Percentiles rank a stretch among this genome's conserved stretches.
These are phyloP conservation scores for Thermoascus crustaceus DNA, from an alignment of 2,329 filamentous ascomycete genomes.

Conservation along the genomic window DNA sequence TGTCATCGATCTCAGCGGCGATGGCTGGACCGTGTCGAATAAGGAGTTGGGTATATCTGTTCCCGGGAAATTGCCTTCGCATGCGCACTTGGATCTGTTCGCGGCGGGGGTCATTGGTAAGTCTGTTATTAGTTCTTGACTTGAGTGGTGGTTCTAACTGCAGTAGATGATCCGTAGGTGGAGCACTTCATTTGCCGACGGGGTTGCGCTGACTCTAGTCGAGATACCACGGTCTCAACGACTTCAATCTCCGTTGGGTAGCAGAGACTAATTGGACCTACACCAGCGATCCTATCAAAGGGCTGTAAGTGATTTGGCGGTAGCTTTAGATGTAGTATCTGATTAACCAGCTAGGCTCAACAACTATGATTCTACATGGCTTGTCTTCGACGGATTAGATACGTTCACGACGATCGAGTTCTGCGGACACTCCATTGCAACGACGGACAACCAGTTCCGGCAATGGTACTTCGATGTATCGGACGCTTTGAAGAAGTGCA, in stretches of 20 bases:
- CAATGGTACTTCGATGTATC: slow-evolving; percentile 55
- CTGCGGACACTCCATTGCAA: slow-evolving; percentile 47
- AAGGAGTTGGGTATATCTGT: slow-evolving; percentile 43
- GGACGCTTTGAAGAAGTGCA: slow-evolving; percentile 36
- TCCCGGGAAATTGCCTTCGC: slow-evolving; percentile 48
- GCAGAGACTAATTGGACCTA: slow-evolving; percentile 55
- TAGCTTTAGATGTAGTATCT: neutral
- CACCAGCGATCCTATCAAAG: slow-evolving; percentile 38
- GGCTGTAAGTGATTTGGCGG: slow-evolving; percentile 29
- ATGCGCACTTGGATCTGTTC: slow-evolving; percentile 52
- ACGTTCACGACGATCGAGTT: slow-evolving; percentile 52
- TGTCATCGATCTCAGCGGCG: slow-evolving; percentile 35
- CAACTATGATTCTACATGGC: slow-evolving; percentile 39
- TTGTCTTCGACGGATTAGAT: slow-evolving; percentile 56
- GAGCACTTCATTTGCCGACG: neutral
- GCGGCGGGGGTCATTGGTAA: slow-evolving; percentile 46
- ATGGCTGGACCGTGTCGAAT: slow-evolving; percentile 41
- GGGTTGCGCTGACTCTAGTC: slow-evolving; percentile 3
- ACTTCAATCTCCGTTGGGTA: slow-evolving; percentile 54
- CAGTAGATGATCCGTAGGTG: slow-evolving; percentile 27
- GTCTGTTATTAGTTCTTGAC: slow-evolving; percentile 14
- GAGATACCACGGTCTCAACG: slow-evolving; percentile 48
- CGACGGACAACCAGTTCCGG: slow-evolving; percentile 55
- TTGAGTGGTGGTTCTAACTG: slow-evolving; percentile 3
- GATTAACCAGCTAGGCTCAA: slow-evolving; percentile 11